phyloP scores from a whole-genome alignment of 73 alveolate species.

The Durusdinium trenchii region DNA sequence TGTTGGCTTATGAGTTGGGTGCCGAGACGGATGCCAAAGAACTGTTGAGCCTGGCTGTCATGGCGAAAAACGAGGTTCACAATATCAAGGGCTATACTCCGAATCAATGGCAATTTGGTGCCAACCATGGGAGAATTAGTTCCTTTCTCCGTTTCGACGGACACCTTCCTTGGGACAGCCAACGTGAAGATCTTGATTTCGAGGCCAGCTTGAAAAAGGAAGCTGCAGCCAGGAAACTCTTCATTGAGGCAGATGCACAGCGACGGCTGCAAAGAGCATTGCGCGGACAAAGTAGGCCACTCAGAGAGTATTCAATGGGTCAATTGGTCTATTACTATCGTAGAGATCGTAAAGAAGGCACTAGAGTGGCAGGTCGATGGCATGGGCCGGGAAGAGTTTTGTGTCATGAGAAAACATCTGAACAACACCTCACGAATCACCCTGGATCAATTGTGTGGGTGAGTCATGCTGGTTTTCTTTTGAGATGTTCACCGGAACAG shows the following conservation, averaged over 20 bases:
- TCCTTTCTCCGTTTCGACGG: neutral
- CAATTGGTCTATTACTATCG: slow-evolving; percentile 27
- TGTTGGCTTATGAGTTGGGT: neutral
- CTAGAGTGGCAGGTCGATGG: neutral
- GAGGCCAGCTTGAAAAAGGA: neutral
- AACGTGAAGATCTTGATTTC: neutral
- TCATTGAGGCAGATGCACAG: neutral
- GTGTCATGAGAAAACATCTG: slow-evolving; percentile 22
- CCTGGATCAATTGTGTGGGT: neutral
- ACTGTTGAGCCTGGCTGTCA: neutral
- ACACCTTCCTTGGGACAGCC: neutral
- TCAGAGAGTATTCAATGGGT: neutral
- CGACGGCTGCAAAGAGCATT: neutral
- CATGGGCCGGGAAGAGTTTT: slow-evolving; percentile 23
- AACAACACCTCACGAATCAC: neutral
- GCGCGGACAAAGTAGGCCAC: slow-evolving; percentile 1
- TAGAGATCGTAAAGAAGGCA: neutral
- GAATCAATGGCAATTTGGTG: slow-evolving; percentile 26
- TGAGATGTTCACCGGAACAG: slow-evolving; percentile 21
- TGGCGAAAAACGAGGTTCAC: slow-evolving; percentile 3
- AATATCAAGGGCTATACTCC: neutral
- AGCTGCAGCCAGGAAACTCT: neutral
- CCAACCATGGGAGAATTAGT: neutral
- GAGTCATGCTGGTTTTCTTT: neutral
- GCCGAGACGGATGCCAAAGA: neutral